Base-by-base conservation (phyloP, 805 yeast genomes). In the Cyberlindnera maritima region DNA sequence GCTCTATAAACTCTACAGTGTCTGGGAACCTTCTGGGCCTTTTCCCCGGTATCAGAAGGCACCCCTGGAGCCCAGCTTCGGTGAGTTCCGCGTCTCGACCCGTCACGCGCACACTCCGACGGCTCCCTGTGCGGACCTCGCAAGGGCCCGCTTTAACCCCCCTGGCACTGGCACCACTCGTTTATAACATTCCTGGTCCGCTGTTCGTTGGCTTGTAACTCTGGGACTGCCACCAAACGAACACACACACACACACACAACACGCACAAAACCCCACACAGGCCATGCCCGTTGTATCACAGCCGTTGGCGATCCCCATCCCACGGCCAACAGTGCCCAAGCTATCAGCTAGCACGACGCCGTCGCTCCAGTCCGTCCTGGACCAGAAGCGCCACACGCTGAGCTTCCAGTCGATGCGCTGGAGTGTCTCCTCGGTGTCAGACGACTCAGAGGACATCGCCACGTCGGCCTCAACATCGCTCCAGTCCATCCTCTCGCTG, bases 291-390 rank as follows among this genome's bases (percentile, higher is more conserved):
- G 23, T 46, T 41, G 36, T 40, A 26, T 14, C 44, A 31, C 36
- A 29, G 14, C 44, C 57, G 12, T 39, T 39, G 25, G 60, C 61
- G 12, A 57, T 58, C 20, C 60, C 60, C 25, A 58, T 58, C 14
- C 60, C 60, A 1, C 37, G 32, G 40, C 39, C 33, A 12, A 46
- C 36, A 15, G 36, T 36, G 25, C 19, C 17, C 25, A 26, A 25
- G 23, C 23, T 34, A 2, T 26, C 53, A 2, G 45, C 31, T 7
- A 28, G 31, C 31, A 28, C 32, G 33, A 50, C 43, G 13, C 62
- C 63, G 2, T 59, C 62, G 3, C 41, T 59, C 7, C 60, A 55
- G 21, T 56, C 58, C 3, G 55, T 58, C 7, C 36, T 58, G 19
- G 54, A 53, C 31, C 62, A 60, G 45, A 56, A 52, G 17, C 48